phyloP scores from a whole-genome alignment of 768 basidiomycete genomes.

The Clavulina sp. region DNA sequence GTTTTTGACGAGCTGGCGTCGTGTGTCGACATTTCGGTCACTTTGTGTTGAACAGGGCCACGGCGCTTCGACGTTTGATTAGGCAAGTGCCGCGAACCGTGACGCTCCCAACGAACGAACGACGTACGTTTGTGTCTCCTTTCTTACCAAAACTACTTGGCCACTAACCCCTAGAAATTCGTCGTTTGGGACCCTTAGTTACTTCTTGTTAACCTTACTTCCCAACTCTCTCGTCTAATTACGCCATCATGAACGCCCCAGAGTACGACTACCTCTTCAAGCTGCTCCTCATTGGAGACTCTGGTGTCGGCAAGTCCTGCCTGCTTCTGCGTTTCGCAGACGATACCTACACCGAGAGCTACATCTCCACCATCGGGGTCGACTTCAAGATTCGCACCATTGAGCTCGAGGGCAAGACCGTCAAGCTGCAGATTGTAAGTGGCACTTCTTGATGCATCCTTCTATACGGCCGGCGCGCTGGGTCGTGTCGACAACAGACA shows the following conservation, averaged over 20 bases:
- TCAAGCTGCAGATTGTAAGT: constrained; percentile 95
- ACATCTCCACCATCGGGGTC: constrained; percentile 94
- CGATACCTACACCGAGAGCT: constrained; percentile 94
- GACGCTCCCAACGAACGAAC: too few relatives aligned
- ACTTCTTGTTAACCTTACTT: too few relatives aligned
- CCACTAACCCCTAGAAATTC: too few relatives aligned
- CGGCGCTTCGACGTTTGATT: too few relatives aligned
- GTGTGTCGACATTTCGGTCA: not conserved
- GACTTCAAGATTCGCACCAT: constrained; percentile 99
- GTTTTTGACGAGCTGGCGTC: not conserved
- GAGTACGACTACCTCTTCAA: constrained; percentile 96
- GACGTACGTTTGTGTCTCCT: too few relatives aligned
- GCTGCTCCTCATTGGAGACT: constrained; percentile 86
- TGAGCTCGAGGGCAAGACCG: constrained; percentile 94
- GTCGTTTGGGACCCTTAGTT: too few relatives aligned
- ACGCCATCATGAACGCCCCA: constrained; percentile 65
- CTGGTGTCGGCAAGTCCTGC: constrained; percentile 94
- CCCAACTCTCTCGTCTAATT: too few relatives aligned
- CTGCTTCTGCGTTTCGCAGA: constrained; percentile 84
- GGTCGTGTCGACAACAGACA: too few relatives aligned
- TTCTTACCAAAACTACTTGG: too few relatives aligned
- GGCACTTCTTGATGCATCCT: not conserved
- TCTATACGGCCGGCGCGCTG: too few relatives aligned
- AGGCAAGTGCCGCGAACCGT: not conserved
- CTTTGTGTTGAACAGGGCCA: too few relatives aligned